A percentile compares a stretch with the other conserved stretches of the same genome.
Conservation (phyloP, 257 asterid species). For the Solanum sitiens region DNA sequence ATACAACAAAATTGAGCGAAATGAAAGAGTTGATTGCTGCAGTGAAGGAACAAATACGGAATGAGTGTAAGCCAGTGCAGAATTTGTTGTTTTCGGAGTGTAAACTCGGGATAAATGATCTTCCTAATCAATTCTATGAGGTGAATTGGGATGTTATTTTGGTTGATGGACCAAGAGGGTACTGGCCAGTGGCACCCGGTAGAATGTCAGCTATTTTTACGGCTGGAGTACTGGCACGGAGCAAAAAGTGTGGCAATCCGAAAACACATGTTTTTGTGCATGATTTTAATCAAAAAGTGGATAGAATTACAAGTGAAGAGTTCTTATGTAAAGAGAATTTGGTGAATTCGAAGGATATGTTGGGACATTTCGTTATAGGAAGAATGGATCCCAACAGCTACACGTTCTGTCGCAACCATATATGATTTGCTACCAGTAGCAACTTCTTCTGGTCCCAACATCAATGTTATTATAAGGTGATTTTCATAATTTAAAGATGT, state of each 20-base stretch:
- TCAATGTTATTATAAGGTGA: not conserved
- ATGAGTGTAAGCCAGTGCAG: constrained; percentile 86
- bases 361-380: constrained; percentile 61
- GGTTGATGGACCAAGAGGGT: constrained; percentile 82
- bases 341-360: constrained; percentile 49
- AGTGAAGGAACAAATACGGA: constrained; percentile 34
- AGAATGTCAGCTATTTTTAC: constrained; percentile 82
- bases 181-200: constrained; percentile 90
- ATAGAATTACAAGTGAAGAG: constrained; percentile 55
- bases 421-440: constrained; percentile 8
- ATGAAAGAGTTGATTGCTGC: constrained; percentile 35
- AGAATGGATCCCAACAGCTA: constrained; percentile 28
- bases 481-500: not conserved
- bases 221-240: constrained; percentile 74
- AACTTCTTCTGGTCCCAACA: not conserved
- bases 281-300: constrained; percentile 53
- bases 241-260: constrained; percentile 44
- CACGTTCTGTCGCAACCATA: constrained; percentile 40
- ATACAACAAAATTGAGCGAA: constrained; percentile 36
- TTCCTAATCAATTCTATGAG: constrained; percentile 83
- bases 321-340: constrained; percentile 62
- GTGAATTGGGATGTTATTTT: constrained; percentile 77
- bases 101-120: constrained; percentile 62
- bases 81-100: constrained; percentile 79
- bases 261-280: constrained; percentile 79